Percentiles rank a stretch among this genome's conserved stretches.
phyloP scores from a whole-genome alignment of 169 alveolate species.

The Cryptosporidium parvum region DNA sequence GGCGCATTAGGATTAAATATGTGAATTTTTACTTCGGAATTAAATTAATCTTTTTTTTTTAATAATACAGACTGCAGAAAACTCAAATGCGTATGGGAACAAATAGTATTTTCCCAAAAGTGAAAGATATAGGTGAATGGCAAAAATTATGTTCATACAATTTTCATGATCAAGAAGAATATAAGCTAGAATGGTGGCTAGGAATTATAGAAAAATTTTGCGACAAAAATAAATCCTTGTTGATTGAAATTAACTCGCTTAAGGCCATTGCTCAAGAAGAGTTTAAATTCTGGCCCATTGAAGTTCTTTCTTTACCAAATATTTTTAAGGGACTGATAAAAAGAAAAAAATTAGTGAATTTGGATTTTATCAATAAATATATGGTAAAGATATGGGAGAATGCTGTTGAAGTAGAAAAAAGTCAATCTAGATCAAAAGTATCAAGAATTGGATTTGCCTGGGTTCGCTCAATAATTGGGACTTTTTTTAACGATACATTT shows the following conservation, averaged over 20 bases:
- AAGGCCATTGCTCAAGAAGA: conserved; percentile 20
- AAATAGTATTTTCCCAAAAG: conserved; percentile 22
- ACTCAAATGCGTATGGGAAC: conserved; percentile 15
- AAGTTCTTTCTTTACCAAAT: conserved; percentile 50
- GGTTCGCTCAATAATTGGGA: conserved; percentile 20
- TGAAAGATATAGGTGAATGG: conserved; percentile 73
- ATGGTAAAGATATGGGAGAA: conserved; percentile 32
- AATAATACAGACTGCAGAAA: neutral
- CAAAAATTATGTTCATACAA: conserved; percentile 63
- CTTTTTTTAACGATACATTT: conserved; percentile 9
- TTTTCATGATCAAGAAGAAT: conserved; percentile 51
- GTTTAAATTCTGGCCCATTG: conserved; percentile 67
- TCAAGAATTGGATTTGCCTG: conserved; percentile 48
- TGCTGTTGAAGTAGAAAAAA: conserved; percentile 1
- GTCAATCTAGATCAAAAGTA: neutral
- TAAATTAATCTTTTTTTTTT: neutral
- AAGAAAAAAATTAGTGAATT: conserved; percentile 8
- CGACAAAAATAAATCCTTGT: conserved; percentile 26
- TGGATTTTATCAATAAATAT: neutral
- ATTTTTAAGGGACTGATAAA: conserved; percentile 32
- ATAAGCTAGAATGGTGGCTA: conserved; percentile 72
- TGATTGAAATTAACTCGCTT: conserved; percentile 13
- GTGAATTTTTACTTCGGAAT: neutral
- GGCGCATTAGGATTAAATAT: neutral
- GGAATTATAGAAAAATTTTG: conserved; percentile 21